Evolutionary conservation across 106 monocot genomes (phyloP).

Genomic region (Dactylorhiza incarnata): DNA sequence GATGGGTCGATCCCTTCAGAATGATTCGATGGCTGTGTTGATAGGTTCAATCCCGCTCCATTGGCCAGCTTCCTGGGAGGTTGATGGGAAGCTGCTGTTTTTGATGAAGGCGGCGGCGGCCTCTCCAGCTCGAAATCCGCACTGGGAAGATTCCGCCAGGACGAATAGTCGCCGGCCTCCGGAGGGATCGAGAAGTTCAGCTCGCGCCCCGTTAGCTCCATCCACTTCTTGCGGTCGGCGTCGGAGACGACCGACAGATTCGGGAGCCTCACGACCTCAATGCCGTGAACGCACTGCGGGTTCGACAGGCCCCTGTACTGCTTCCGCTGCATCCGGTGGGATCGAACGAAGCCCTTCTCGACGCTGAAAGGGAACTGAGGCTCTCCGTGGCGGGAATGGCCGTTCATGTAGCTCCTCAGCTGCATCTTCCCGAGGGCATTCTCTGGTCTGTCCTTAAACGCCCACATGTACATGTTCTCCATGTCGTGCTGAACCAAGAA

Average conservation of each 20-base stretch:
- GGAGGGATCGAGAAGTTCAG: constrained; percentile 41
- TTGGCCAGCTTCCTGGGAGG: constrained; percentile 35
- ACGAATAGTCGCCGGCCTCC: constrained; percentile 47
- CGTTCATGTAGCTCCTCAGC: constrained; percentile 55
- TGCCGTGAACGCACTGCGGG: constrained; percentile 55
- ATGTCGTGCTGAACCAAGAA: constrained; percentile 60
- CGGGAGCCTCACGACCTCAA: constrained; percentile 39
- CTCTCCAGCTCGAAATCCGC: constrained; percentile 52
- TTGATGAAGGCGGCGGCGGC: constrained; percentile 14
- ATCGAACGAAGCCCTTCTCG: constrained; percentile 48
- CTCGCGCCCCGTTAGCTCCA: constrained; percentile 45
- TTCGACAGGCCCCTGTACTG: constrained; percentile 59
- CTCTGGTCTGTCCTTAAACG: constrained; percentile 47
- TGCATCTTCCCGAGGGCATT: constrained; percentile 58
- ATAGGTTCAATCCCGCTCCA: constrained; percentile 41
- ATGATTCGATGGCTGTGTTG: constrained; percentile 29
- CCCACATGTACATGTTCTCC: constrained; percentile 75
- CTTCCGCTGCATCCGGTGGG: constrained; percentile 59
- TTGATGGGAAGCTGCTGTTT: constrained; percentile 10
- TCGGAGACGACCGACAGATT: constrained; percentile 37
- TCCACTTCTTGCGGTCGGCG: constrained; percentile 41
- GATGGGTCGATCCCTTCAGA: constrained; percentile 41
- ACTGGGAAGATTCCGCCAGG: constrained; percentile 47
- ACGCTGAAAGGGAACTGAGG: constrained; percentile 54
- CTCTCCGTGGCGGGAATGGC: constrained; percentile 45